A percentile compares a stretch with the other conserved stretches of the same genome.
phyloP scores from a whole-genome alignment of 2,329 filamentous ascomycete species.

The Alternaria solani region DNA sequence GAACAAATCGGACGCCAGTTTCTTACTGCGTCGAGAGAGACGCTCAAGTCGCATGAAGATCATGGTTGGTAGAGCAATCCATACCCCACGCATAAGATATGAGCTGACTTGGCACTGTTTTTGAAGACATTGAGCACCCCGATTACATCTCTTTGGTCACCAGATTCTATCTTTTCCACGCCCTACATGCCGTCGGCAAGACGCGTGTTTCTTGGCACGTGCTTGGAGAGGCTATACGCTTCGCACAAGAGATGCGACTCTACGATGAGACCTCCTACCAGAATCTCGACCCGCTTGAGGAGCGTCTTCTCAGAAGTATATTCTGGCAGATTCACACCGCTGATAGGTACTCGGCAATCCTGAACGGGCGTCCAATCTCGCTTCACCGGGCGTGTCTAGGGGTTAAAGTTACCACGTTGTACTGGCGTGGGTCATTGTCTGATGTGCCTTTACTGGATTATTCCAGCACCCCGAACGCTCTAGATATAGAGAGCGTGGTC shows the following conservation, averaged over 20 bases:
- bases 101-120: background rate
- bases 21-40: background rate
- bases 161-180: background rate
- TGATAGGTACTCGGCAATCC: background rate
- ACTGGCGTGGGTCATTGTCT: background rate
- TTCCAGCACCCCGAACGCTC: background rate
- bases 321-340: background rate
- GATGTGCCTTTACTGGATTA: background rate
- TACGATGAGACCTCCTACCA: background rate
- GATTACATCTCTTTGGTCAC: background rate
- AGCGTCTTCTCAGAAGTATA: background rate
- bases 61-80: background rate
- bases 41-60: background rate
- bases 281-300: background rate
- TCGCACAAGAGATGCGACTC: background rate
- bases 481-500: background rate
- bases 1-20: background rate
- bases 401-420: background rate
- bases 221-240: background rate
- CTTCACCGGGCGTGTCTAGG: background rate
- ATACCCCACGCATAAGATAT: background rate
- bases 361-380: background rate
- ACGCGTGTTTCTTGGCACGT: background rate
- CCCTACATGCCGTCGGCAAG: background rate
- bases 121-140: background rate